phyloP scores from a whole-genome alignment of 2,329 filamentous ascomycete genomes.

The Nakataea oryzae region DNA sequence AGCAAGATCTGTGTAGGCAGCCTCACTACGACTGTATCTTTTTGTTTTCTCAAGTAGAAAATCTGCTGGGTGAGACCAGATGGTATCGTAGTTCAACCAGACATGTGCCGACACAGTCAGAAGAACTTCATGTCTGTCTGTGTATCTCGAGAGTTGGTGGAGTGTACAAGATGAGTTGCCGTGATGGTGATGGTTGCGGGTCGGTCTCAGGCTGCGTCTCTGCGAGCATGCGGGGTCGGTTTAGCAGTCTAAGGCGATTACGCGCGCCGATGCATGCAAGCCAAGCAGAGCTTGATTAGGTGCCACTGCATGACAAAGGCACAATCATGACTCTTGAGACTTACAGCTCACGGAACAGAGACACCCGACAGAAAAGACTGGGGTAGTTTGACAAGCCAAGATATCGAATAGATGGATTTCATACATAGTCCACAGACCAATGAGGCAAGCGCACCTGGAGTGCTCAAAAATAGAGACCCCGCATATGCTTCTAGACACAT shows the following conservation, averaged over 20 bases:
- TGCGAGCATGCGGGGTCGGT: too few relatives aligned
- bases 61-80: neutral
- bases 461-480: too few relatives aligned
- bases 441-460: too few relatives aligned
- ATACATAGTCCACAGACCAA: neutral
- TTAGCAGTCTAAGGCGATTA: too few relatives aligned
- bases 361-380: too few relatives aligned
- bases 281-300: too few relatives aligned
- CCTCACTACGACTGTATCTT: neutral
- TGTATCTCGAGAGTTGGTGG: too few relatives aligned
- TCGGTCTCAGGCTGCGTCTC: neutral
- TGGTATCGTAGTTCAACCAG: neutral
- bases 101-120: too few relatives aligned
- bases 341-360: neutral
- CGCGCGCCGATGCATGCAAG: too few relatives aligned
- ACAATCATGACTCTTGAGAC: neutral
- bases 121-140: too few relatives aligned
- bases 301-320: neutral
- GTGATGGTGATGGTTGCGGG: neutral
- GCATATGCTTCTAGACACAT: too few relatives aligned
- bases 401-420: neutral
- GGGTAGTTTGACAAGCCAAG: neutral
- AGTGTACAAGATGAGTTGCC: neutral
- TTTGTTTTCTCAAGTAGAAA: too few relatives aligned
- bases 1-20: neutral